phyloP scores from a whole-genome alignment of 495 filamentous ascomycete genomes.

The Melanomma pulvis-pyrius region DNA sequence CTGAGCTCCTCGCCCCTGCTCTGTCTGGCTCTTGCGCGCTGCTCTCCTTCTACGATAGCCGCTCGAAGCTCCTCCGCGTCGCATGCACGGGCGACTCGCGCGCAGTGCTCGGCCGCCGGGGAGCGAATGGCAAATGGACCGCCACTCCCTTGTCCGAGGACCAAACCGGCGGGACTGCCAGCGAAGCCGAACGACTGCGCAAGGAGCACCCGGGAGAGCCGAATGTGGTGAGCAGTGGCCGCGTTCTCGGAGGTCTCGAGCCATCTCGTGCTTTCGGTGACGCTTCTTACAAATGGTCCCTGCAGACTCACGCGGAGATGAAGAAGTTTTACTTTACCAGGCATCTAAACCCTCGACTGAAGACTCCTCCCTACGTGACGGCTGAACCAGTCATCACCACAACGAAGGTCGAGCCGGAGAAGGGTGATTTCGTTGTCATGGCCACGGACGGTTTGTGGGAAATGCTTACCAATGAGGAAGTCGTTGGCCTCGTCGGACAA shows the following conservation, averaged over 20 bases:
- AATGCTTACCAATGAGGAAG: conserved; percentile 98
- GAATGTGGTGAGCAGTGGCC: conserved; percentile 79
- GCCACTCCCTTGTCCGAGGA: conserved; percentile 88
- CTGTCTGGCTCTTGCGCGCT: conserved; percentile 95
- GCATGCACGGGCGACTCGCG: conserved; percentile 95
- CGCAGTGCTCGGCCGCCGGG: conserved; percentile 84
- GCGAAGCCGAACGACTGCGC: conserved; percentile 78
- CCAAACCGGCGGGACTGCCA: conserved; percentile 84
- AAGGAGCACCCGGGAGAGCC: conserved; percentile 86
- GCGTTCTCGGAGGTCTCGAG: conserved; percentile 88
- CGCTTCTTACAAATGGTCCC: conserved; percentile 93
- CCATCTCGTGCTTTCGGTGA: conserved; percentile 95
- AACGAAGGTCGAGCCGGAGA: conserved; percentile 87
- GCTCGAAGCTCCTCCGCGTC: conserved; percentile 78
- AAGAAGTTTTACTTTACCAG: conserved; percentile 84
- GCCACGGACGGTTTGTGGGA: conserved; percentile 98
- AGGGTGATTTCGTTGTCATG: conserved; percentile 94
- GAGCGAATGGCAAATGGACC: conserved; percentile 82
- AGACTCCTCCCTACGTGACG: conserved; percentile 96
- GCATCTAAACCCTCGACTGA: conserved; percentile 67
- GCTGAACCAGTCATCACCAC: conserved; percentile 94
- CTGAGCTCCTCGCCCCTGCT: conserved; percentile 88
- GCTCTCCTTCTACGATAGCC: conserved; percentile 92
- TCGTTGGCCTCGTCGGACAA: conserved; percentile 91
- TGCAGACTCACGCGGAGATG: conserved; percentile 77